Conservation (phyloP, 1,139 yeast genomes). For the Wickerhamomyces sp. region DNA sequence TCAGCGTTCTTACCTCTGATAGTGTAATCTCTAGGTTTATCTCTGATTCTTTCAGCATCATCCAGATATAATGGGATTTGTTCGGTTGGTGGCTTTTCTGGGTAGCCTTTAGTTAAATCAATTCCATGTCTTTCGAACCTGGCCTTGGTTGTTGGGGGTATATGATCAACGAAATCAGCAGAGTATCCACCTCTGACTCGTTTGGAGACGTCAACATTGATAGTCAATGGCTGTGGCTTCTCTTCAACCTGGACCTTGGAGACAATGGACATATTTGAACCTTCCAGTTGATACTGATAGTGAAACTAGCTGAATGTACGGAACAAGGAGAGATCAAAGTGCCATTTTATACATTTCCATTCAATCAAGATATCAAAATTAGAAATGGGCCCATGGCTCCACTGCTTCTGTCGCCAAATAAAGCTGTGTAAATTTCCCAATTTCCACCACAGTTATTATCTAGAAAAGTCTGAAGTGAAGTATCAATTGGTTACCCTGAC, state of each 20-base stretch:
- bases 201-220: slow-evolving; percentile 2
- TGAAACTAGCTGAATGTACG: too few relatives aligned
- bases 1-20: slow-evolving; percentile 46
- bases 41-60: slow-evolving; percentile 45
- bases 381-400: too few relatives aligned
- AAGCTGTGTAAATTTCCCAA: too few relatives aligned
- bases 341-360: too few relatives aligned
- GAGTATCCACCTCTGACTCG: slow-evolving; percentile 2
- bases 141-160: slow-evolving; percentile 25
- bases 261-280: too few relatives aligned
- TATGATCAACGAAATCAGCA: not conserved
- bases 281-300: too few relatives aligned
- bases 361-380: too few relatives aligned
- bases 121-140: slow-evolving; percentile 35
- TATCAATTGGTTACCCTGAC: too few relatives aligned
- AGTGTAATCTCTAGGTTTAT: slow-evolving; percentile 33
- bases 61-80: slow-evolving; percentile 45
- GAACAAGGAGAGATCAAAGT: too few relatives aligned
- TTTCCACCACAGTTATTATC: too few relatives aligned
- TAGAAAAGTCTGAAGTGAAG: too few relatives aligned
- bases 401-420: too few relatives aligned
- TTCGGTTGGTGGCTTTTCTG: slow-evolving; percentile 34
- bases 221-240: not conserved
- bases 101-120: slow-evolving; percentile 41
- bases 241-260: not conserved